phyloP scores from a whole-genome alignment of 768 basidiomycete genomes.

The Rhodotorula kratochvilovae region DNA sequence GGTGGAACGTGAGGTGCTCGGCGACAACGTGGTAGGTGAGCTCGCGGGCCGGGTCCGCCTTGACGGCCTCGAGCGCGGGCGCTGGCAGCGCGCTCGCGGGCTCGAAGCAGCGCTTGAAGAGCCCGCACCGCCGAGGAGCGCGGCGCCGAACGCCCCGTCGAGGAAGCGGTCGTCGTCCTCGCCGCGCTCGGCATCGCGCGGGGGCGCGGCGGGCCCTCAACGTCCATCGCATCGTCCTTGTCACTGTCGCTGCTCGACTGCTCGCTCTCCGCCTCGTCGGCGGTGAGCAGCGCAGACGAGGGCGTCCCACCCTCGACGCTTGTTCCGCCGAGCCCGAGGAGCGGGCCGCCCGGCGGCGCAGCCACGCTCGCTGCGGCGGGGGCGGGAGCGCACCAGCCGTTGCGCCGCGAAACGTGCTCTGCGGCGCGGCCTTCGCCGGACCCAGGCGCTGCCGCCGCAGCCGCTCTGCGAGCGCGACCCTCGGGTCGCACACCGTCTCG shows the following conservation, averaged over 20 bases:
- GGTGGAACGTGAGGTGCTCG: background rate
- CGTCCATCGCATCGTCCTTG: background rate
- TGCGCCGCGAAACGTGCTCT: background rate
- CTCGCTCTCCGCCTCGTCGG: slow-evolving; percentile 1
- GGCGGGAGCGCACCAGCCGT: too few species aligned
- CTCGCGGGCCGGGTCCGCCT: background rate
- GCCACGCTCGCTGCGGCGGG: background rate
- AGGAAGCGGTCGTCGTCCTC: background rate
- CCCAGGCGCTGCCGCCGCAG: background rate
- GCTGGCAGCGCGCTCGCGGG: background rate
- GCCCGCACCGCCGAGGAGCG: background rate
- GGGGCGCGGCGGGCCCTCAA: background rate
- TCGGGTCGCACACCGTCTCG: slow-evolving; percentile 28
- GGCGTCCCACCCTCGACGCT: background rate
- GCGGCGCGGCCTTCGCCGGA: too few species aligned
- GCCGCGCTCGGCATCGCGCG: background rate
- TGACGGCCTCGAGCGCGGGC: background rate
- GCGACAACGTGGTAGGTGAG: background rate
- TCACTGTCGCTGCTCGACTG: slow-evolving; percentile 6
- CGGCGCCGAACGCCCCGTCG: background rate
- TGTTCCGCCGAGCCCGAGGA: background rate
- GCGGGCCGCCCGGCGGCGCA: background rate
- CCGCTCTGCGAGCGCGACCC: slow-evolving; percentile 10
- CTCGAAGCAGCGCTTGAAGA: background rate
- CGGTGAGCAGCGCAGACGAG: background rate